phyloP scores from a whole-genome alignment of 192 early-diverging fungal genomes.

The Coemansia sp. region DNA sequence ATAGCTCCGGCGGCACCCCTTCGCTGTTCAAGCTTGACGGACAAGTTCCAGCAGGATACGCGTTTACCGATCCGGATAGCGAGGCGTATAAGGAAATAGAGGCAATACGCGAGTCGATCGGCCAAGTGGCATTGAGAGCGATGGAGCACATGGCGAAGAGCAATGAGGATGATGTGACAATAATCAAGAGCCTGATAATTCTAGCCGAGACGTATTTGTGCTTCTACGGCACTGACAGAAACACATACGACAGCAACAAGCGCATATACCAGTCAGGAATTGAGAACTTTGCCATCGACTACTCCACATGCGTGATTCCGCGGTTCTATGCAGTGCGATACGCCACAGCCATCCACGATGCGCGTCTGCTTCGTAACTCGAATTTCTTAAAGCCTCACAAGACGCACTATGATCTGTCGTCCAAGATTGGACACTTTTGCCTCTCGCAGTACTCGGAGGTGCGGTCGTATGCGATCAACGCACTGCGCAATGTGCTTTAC shows the following conservation, averaged over 20 bases:
- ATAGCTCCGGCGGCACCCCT: conserved; percentile 30
- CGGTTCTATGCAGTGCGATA: conserved; percentile 32
- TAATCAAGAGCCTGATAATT: conserved; percentile 67
- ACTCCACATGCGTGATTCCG: conserved; percentile 25
- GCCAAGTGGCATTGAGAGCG: conserved; percentile 56
- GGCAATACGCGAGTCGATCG: conserved; percentile 59
- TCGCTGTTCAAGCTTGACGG: conserved; percentile 29
- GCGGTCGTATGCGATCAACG: conserved; percentile 34
- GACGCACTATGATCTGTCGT: conserved; percentile 20
- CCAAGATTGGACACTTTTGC: conserved; percentile 34
- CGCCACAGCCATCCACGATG: conserved; percentile 18
- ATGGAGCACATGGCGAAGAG: conserved; percentile 43
- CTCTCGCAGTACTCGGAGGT: conserved; percentile 48
- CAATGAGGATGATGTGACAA: conserved; percentile 77
- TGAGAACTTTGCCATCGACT: conserved; percentile 40
- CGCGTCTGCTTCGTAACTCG: conserved; percentile 49
- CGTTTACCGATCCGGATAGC: conserved; percentile 62
- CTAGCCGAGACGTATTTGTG: conserved; percentile 43
- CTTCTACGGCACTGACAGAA: conserved; percentile 36
- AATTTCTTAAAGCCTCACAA: conserved; percentile 27
- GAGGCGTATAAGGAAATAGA: conserved; percentile 50
- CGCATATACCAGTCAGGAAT: conserved; percentile 34
- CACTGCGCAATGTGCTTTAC: conserved; percentile 33
- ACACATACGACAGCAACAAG: conserved; percentile 8
- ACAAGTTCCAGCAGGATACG: conserved; percentile 65